Base-by-base conservation (phyloP, 345 rosid species). In the Alliaria petiolata region DNA sequence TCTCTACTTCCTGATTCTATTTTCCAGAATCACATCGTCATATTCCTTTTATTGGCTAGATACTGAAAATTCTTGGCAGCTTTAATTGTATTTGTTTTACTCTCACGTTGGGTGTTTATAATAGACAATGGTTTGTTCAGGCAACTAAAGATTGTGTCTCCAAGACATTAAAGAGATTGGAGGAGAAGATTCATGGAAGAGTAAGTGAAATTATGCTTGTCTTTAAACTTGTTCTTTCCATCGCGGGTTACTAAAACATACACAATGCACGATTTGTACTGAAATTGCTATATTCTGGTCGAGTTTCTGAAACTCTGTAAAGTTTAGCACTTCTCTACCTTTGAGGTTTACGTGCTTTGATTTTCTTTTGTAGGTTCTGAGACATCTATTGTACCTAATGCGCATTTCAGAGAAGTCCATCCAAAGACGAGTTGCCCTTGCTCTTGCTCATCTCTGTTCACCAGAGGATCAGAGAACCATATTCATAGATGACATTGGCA, bases 71-170 rank as follows among this genome's bases (percentile, higher is more conserved):
- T 52, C 8, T 4, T 17, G 8, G 58, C 57, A 61, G 70, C 60
- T 54, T 53, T 35, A 39, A 9, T 33, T 54, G 30, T 62, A 11
- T 47, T 19, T 55, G n/a, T 55, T 30, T 62, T 39, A 43, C 50
- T 36, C 44, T 13, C 5, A 1, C 20, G 26, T 39, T 38, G 15
- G 34, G 38, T 69, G 44, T 62, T 56, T 54, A 47, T 45, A 54
- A 53, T 40, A 5, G 38, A 62, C 66, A 47, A 26, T 65, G 35
- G 61, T 16, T 62, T 70, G 15, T 81, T 65, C 84, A 95, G 99
- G 96, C 98, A 69, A 95, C 99, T 53, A 95, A 92, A 76, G 99
- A 95, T 78, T 95, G 99, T 72, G 97, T 95, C 25, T 88, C 97
- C 66, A 95, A 90, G 83, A 95, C 99, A 25, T 59, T 95, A 74